Evolutionary conservation across 2,329 filamentous ascomycete genomes (phyloP).

Genomic region (Shiraia bambusicola): DNA sequence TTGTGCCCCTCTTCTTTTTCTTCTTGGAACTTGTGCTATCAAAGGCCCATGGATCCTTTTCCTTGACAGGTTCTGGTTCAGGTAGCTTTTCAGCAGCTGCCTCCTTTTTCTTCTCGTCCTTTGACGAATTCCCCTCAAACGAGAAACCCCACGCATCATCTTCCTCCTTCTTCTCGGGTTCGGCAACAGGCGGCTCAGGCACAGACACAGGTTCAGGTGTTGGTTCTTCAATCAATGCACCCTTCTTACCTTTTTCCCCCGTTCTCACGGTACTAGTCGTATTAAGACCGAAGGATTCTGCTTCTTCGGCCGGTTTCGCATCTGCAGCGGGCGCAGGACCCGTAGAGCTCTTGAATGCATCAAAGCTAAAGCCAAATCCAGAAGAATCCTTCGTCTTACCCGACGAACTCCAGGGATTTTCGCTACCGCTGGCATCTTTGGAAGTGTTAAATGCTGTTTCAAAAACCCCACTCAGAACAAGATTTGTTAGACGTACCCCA

Average conservation of each 20-base stretch:
- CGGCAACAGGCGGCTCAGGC: slow-evolving; percentile 17
- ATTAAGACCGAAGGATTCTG: slow-evolving; percentile 36
- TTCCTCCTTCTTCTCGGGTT: slow-evolving; percentile 30
- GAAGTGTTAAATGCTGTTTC: slow-evolving; percentile 25
- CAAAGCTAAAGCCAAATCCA: slow-evolving; percentile 41
- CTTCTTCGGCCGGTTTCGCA: slow-evolving; percentile 30
- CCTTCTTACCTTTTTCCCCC: slow-evolving; percentile 46
- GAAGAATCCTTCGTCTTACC: slow-evolving; percentile 41
- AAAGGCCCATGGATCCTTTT: slow-evolving; percentile 31
- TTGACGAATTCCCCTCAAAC: slow-evolving; percentile 27
- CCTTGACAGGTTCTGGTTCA: slow-evolving; percentile 37
- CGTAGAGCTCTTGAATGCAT: slow-evolving; percentile 27
- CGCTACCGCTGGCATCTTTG: slow-evolving; percentile 35
- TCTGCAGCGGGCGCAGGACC: slow-evolving; percentile 17
- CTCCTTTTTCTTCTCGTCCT: slow-evolving; percentile 43
- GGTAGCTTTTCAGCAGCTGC: slow-evolving; percentile 23
- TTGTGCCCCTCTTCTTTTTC: slow-evolving; percentile 37
- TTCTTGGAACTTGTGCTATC: slow-evolving; percentile 26
- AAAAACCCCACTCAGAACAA: slow-evolving; percentile 32
- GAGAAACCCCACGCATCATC: slow-evolving; percentile 29
- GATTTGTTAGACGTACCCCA: slow-evolving; percentile 29
- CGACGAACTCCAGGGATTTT: slow-evolving; percentile 36
- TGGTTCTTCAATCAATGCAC: slow-evolving; percentile 33
- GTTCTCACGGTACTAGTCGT: slow-evolving; percentile 43
- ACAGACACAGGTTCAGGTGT: slow-evolving; percentile 23